Evolutionary conservation across 1,284 basidiomycete species (phyloP).

Genomic region (Phaffia rhodozyma): DNA sequence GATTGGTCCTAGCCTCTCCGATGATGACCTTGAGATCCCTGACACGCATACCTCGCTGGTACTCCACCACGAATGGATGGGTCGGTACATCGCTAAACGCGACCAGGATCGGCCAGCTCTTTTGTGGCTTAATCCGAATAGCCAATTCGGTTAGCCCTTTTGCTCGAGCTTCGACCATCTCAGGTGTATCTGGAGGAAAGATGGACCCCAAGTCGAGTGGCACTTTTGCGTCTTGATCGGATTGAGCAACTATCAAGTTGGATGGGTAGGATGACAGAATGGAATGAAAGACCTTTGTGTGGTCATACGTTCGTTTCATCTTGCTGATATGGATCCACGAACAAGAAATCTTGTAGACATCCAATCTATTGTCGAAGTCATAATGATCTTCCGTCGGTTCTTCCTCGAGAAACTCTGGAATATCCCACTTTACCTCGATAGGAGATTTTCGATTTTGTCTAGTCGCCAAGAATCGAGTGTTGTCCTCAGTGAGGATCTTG

Average conservation of each 20-base stretch:
- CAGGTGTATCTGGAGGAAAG: slow-evolving; percentile 2
- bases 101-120: slow-evolving; percentile 5
- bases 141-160: slow-evolving; percentile 16
- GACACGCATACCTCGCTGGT: background rate
- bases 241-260: slow-evolving; percentile 2
- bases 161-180: slow-evolving; percentile 1
- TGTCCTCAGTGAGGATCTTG: slow-evolving; percentile 17
- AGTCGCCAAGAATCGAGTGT: slow-evolving; percentile 15
- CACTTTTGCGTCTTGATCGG: background rate
- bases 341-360: slow-evolving; percentile 4
- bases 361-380: slow-evolving; percentile 10
- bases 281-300: background rate
- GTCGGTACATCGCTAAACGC: slow-evolving; percentile 15
- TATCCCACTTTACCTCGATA: slow-evolving; percentile 14
- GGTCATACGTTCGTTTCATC: slow-evolving; percentile 11
- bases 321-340: slow-evolving; percentile 14
- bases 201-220: background rate
- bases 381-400: background rate
- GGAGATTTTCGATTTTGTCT: slow-evolving; percentile 6
- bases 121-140: slow-evolving; percentile 9
- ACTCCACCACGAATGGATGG: slow-evolving; percentile 14
- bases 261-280: slow-evolving; percentile 6
- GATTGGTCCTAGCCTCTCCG: slow-evolving; percentile 5
- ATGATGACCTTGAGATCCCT: slow-evolving; percentile 7
- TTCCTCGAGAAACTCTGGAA: background rate